Base-by-base conservation (phyloP, 805 yeast genomes). In the Candida silvicultrix region DNA sequence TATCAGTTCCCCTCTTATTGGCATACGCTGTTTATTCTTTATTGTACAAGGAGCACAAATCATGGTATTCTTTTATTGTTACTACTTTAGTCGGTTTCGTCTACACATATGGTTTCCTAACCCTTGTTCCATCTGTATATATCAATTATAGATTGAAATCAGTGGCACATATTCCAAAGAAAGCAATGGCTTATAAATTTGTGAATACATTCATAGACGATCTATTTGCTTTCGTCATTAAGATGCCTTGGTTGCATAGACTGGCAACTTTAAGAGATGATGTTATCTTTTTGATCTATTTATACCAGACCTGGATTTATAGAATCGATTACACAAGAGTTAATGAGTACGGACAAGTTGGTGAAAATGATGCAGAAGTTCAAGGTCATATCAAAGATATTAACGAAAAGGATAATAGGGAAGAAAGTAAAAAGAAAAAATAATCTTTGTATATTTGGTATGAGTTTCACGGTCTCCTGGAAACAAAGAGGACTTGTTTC, bases 1-100 rank as follows among this genome's bases (percentile, higher is more conserved):
- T 58, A 9, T 65, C 69, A 4, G 61, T 55, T 15, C 74, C 74
- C n/a, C 49, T 69, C 25, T 47, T 69, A 7, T 43, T 54, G 5
- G 66, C 68, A 0, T 69, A 69, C 46, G 65, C 72, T 1, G 55
- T 55, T 7, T 69, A 67, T 50, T 64, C 71, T 2, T 49, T 69
- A 40, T 38, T 65, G 28, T 67, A 69, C 47, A 63, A 66, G 44
- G 67, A 67, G 16, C 64, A 67, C 51, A 68, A 67, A 50, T 68
- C 73, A 9, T 69, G 74, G 73, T 67, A 66, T 53, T 69, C 72
- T 7, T 69, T 69, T 48, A 56, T 66, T 21, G 61, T 69, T 40
- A 58, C 68, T 2, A 64, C 71, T 1, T 54, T 69, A 16, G 73
- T 68, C 31, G 73, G 71, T 0, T 64, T 66, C 21, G 73, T 67